Conservation (phyloP, 2,329 filamentous ascomycete species). For the Aureobasidium sp. region DNA sequence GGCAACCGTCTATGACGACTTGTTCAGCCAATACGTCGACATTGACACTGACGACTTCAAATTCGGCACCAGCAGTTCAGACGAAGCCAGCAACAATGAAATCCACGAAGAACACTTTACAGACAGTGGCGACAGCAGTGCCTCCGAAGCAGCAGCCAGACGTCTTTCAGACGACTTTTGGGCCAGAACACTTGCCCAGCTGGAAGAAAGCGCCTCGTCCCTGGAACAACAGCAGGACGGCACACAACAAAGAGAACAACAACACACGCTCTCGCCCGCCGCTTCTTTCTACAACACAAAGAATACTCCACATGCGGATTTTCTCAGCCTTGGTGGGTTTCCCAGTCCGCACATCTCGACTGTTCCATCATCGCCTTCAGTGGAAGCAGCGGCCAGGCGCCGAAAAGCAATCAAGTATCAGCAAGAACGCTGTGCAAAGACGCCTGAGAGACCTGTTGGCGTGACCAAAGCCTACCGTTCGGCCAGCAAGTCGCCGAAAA, state of each 20-base stretch:
- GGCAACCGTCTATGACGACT: conserved; percentile 52
- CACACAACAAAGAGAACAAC: conserved; percentile 19
- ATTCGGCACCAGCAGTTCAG: conserved; percentile 34
- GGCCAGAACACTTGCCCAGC: conserved; percentile 46
- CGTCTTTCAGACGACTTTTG: conserved; percentile 40
- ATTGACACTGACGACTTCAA: conserved; percentile 50
- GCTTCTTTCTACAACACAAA: conserved; percentile 14
- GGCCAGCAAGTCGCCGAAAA: conserved; percentile 13
- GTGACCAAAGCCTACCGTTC: neutral
- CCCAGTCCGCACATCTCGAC: conserved; percentile 24
- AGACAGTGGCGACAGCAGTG: conserved; percentile 1
- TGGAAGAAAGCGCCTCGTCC: conserved; percentile 44
- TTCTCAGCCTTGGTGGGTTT: conserved; percentile 29
- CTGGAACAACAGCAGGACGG: conserved; percentile 32
- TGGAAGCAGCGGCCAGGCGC: conserved; percentile 13
- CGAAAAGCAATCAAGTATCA: conserved; percentile 1
- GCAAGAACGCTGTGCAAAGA: neutral
- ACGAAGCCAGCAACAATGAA: conserved; percentile 7
- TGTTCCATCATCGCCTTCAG: conserved; percentile 1
- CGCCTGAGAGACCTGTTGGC: neutral
- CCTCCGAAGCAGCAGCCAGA: neutral
- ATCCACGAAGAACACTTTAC: neutral
- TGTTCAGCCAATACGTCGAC: conserved; percentile 59
- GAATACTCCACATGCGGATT: conserved; percentile 30
- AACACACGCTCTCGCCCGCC: neutral